Conservation (phyloP, 495 filamentous ascomycete species). For the Aspergillus funiculosus region DNA sequence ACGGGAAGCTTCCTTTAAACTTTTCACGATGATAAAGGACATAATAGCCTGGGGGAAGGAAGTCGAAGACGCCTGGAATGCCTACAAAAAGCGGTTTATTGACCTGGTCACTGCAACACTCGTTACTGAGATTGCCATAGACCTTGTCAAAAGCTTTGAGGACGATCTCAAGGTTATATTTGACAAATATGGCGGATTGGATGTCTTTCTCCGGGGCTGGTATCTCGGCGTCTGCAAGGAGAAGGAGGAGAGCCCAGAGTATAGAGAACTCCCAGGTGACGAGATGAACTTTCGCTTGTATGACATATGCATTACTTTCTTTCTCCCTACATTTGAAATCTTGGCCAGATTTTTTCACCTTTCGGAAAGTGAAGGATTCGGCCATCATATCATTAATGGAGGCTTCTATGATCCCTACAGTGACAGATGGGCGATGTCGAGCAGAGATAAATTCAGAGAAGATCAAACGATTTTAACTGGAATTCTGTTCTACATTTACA, state of each 20-base stretch:
- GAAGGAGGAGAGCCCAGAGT: neutral
- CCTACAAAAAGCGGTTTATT: neutral
- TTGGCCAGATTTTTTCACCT: no score
- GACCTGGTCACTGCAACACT: neutral
- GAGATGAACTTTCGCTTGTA: constrained; percentile 4
- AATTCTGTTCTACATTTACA: neutral
- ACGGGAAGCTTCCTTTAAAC: neutral
- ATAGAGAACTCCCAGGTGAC: no score
- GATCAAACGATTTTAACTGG: neutral
- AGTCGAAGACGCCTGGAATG: neutral
- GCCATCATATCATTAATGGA: no score
- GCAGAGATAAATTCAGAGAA: no score
- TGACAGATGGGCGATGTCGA: no score
- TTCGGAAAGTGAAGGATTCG: no score
- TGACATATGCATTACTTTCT: no score
- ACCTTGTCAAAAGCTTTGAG: neutral
- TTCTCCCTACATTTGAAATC: no score
- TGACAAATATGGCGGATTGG: neutral
- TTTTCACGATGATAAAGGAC: neutral
- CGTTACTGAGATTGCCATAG: neutral
- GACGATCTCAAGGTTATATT: neutral
- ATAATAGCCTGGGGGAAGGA: no score
- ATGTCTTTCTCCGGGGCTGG: neutral
- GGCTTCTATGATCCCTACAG: no score
- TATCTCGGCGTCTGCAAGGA: neutral